phyloP scores from a whole-genome alignment of 768 basidiomycete genomes.

The Leccinum longicurvipes region DNA sequence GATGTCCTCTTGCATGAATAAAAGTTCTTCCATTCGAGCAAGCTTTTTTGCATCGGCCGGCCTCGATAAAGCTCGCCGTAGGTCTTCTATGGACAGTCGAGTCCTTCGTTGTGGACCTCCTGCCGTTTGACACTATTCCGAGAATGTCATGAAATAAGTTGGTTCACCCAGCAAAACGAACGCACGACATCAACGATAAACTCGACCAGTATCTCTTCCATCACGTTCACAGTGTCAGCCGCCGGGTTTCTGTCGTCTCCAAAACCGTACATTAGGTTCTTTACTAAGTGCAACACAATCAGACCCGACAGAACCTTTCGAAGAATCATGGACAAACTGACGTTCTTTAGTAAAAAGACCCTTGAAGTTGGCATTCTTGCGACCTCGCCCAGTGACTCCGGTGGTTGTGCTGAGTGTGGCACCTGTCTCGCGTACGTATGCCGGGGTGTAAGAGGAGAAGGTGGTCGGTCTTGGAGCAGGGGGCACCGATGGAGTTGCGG shows the following conservation, averaged over 20 bases:
- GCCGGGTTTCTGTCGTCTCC: slow-evolving; percentile 89
- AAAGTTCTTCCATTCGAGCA: slow-evolving; percentile 85
- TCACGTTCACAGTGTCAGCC: slow-evolving; percentile 82
- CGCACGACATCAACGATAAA: slow-evolving; percentile 88
- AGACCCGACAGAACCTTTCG: slow-evolving; percentile 7
- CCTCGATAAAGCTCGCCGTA: slow-evolving; percentile 73
- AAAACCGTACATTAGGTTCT: slow-evolving; percentile 89
- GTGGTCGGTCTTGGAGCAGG: slow-evolving; percentile 40
- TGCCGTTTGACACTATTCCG: slow-evolving; percentile 65
- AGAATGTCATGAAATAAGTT: slow-evolving; percentile 4
- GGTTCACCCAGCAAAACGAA: slow-evolving; percentile 19
- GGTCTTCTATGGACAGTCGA: slow-evolving; percentile 82
- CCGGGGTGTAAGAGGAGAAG: slow-evolving; percentile 57
- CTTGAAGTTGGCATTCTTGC: slow-evolving; percentile 66
- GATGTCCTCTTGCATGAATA: slow-evolving; percentile 94
- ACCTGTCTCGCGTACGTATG: slow-evolving; percentile 46
- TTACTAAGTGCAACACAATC: slow-evolving; percentile 45
- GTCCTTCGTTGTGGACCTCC: slow-evolving; percentile 66
- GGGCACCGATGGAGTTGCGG: slow-evolving; percentile 31
- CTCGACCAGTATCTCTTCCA: slow-evolving; percentile 92
- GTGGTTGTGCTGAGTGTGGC: slow-evolving; percentile 35
- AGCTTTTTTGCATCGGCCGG: slow-evolving; percentile 92
- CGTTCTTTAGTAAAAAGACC: slow-evolving; percentile 81
- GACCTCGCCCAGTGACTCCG: slow-evolving; percentile 44
- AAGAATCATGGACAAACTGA: slow-evolving; percentile 36